Conservation (phyloP, 805 yeast genomes). For the Schizosaccharomyces octosporus region DNA sequence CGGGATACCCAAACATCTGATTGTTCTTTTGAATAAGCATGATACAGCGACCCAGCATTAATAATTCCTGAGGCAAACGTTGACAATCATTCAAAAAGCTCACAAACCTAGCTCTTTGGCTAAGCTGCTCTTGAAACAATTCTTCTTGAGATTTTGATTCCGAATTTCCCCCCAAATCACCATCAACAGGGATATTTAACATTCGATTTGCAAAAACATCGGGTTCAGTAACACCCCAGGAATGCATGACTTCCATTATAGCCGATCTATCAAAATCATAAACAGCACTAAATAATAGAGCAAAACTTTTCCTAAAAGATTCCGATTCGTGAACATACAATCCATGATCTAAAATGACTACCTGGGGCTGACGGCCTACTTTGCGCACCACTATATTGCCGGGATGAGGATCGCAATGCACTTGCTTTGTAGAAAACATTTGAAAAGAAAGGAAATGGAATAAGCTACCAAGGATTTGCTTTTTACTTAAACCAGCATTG, state of each 20-base stretch:
- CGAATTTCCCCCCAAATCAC: neutral
- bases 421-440: conserved; percentile 40
- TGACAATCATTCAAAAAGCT: conserved; percentile 35
- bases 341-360: conserved; percentile 52
- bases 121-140: conserved; percentile 17
- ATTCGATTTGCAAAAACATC: conserved; percentile 32
- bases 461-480: conserved; percentile 25
- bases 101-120: conserved; percentile 24
- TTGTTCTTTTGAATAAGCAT: conserved; percentile 51
- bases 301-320: conserved; percentile 29
- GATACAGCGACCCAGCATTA: conserved; percentile 46
- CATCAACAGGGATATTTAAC: conserved; percentile 7
- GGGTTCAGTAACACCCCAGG: conserved; percentile 49
- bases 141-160: neutral
- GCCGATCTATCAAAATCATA: conserved; percentile 28
- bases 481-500: conserved; percentile 16
- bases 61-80: conserved; percentile 39
- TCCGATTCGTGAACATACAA: conserved; percentile 32
- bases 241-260: conserved; percentile 23
- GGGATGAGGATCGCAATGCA: conserved; percentile 63
- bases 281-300: conserved; percentile 36
- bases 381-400: conserved; percentile 41
- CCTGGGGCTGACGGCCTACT: conserved; percentile 3
- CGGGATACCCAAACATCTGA: conserved; percentile 41
- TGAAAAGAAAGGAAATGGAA: conserved; percentile 29